phyloP scores from a whole-genome alignment of 129 eudicot species.

The Cynara cardunculus region DNA sequence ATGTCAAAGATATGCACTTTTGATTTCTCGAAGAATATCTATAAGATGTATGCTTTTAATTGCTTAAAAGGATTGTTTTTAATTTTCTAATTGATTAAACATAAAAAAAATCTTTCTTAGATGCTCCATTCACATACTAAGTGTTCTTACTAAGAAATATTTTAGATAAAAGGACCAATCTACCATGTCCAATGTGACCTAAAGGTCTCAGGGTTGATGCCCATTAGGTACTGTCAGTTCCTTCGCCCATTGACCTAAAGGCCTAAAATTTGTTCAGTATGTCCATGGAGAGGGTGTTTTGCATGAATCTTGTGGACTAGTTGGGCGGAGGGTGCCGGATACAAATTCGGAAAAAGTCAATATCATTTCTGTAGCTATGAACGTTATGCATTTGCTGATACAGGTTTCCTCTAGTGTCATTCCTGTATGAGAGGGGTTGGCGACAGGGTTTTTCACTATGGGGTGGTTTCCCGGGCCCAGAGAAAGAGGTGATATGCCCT shows the following conservation, averaged over 20 bases:
- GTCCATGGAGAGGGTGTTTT: background rate
- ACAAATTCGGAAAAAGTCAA: background rate
- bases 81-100: background rate
- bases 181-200: background rate
- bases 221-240: background rate
- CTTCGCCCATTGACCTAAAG: background rate
- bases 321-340: background rate
- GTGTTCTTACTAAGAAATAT: background rate
- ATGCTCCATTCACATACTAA: background rate
- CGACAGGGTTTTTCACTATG: conserved; percentile 57
- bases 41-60: background rate
- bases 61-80: background rate
- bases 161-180: background rate
- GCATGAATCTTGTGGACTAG: background rate
- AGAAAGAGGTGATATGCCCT: conserved; percentile 56
- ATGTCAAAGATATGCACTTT: background rate
- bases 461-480: conserved; percentile 93
- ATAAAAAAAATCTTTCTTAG: too few relatives aligned
- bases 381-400: conserved; percentile 12
- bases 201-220: background rate
- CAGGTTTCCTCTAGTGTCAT: conserved; percentile 71
- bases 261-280: background rate
- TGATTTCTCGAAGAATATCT: background rate
- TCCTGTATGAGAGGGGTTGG: conserved; percentile 93
- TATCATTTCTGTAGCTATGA: conserved; percentile 5